A percentile compares a stretch with the other conserved stretches of the same genome.
These are phyloP conservation scores for Lasiodiplodia sp. DNA, from an alignment of 2,329 filamentous ascomycete species.

Conservation along the genomic window DNA sequence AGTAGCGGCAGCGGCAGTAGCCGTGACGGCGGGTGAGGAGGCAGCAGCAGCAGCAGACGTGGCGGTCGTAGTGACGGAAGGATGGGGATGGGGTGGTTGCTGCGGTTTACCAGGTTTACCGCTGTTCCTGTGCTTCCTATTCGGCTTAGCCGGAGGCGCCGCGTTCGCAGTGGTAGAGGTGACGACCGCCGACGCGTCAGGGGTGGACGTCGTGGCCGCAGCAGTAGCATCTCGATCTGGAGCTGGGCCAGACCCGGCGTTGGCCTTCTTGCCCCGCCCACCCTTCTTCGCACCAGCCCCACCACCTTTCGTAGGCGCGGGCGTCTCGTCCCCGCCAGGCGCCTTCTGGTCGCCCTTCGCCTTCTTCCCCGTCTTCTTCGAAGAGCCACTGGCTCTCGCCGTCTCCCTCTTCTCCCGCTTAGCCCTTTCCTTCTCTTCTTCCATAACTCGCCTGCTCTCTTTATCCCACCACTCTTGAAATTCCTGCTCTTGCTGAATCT, in stretches of 20 bases:
- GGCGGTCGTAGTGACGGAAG: not conserved
- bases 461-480: constrained; percentile 98
- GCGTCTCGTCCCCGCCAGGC: not conserved
- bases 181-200: not conserved
- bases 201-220: not conserved
- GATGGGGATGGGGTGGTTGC: not conserved
- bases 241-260: not conserved
- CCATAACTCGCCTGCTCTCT: constrained; percentile 75
- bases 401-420: constrained; percentile 38
- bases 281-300: constrained; percentile 16
- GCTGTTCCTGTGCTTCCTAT: not conserved
- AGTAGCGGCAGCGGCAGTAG: not conserved
- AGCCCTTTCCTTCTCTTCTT: constrained; percentile 54
- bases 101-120: not conserved
- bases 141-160: not conserved
- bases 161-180: not conserved
- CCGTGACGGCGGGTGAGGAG: not conserved
- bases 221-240: not conserved
- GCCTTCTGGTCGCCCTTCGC: constrained; percentile 37
- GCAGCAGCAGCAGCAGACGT: not conserved
- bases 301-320: not conserved
- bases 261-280: constrained; percentile 12
- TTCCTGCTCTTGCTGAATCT: constrained; percentile 95
- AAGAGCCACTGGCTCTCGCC: constrained; percentile 31
- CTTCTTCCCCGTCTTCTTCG: constrained; percentile 34